These are phyloP conservation scores for Stentor coeruleus DNA, from an alignment of 73 alveolate genomes.

Conservation along the genomic window DNA sequence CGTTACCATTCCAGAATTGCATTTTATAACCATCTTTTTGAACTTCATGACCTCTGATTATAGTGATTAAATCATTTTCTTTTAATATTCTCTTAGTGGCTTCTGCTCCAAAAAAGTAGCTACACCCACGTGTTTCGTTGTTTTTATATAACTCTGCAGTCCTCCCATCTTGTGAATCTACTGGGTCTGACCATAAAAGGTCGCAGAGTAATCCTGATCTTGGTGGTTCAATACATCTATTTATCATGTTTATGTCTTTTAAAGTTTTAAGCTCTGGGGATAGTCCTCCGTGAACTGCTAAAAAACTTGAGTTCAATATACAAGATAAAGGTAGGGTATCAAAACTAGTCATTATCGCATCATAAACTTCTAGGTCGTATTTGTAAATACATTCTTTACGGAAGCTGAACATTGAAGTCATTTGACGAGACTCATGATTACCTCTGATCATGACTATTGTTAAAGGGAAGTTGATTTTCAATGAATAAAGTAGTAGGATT, in stretches of 20 bases:
- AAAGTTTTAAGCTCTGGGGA: conserved; percentile 67
- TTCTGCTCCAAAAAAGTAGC: conserved; percentile 95
- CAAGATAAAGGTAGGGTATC: conserved; percentile 93
- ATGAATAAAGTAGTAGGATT: conserved; percentile 69
- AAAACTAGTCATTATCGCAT: conserved; percentile 81
- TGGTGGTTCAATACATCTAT: conserved; percentile 78
- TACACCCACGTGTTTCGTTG: conserved; percentile 48
- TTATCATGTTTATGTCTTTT: conserved; percentile 68
- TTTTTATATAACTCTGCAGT: conserved; percentile 33
- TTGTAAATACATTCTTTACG: conserved; percentile 92
- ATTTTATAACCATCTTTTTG: conserved; percentile 95
- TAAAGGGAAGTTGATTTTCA: conserved; percentile 74
- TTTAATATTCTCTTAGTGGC: conserved; percentile 80
- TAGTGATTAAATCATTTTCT: conserved; percentile 61
- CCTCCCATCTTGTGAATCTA: conserved; percentile 53
- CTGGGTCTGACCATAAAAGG: conserved; percentile 78
- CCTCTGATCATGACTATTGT: conserved; percentile 75
- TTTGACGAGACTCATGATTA: conserved; percentile 49
- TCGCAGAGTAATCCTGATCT: conserved; percentile 80
- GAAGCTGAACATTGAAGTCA: conserved; percentile 71
- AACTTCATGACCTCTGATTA: conserved; percentile 93
- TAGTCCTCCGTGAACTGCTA: conserved; percentile 94
- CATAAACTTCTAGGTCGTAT: conserved; percentile 74
- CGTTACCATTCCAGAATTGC: conserved; percentile 86
- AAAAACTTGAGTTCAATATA: conserved; percentile 73